A percentile compares a stretch with the other conserved stretches of the same genome.
Conservation (phyloP, 495 filamentous ascomycete genomes). For the Recurvomyces mirabilis region DNA sequence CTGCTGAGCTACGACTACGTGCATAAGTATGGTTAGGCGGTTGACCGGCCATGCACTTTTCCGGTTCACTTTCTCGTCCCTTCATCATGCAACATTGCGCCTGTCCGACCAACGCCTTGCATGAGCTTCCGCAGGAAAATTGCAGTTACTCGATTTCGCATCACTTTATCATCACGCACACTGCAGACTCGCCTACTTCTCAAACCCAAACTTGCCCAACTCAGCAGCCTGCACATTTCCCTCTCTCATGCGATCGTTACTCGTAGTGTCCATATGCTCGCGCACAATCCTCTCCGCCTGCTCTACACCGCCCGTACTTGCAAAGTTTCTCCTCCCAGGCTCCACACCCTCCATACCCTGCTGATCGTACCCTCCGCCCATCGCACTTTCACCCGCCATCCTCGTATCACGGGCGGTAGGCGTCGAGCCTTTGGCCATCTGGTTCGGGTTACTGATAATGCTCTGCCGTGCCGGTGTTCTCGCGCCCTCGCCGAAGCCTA, state of each 20-base stretch:
- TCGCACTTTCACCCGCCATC: slow-evolving; percentile 33
- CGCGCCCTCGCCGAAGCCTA: slow-evolving; percentile 81
- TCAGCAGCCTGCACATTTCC: slow-evolving; percentile 20
- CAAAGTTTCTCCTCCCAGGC: slow-evolving; percentile 16
- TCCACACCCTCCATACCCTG: slow-evolving; percentile 26
- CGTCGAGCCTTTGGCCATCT: slow-evolving; percentile 13
- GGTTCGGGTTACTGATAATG: slow-evolving; percentile 22
- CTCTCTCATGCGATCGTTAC: slow-evolving; percentile 16
- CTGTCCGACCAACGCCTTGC: neutral
- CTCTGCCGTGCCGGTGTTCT: slow-evolving; percentile 39
- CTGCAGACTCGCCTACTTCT: slow-evolving; percentile 7
- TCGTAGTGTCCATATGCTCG: slow-evolving; percentile 37
- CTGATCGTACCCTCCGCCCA: slow-evolving; percentile 32
- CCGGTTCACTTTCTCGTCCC: neutral
- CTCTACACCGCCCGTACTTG: slow-evolving; percentile 29
- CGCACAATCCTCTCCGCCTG: slow-evolving; percentile 45
- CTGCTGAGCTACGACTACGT: neutral
- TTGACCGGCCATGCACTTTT: neutral
- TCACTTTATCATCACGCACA: neutral
- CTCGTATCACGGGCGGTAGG: slow-evolving; percentile 25
- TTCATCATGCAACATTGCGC: neutral
- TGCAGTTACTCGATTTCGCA: no score
- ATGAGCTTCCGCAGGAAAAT: no score
- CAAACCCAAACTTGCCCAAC: slow-evolving; percentile 42
- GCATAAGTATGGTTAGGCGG: neutral